A percentile compares a stretch with the other conserved stretches of the same genome.
phyloP scores from a whole-genome alignment of 2,329 filamentous ascomycete species.

The Xylariomycetidae sp. region DNA sequence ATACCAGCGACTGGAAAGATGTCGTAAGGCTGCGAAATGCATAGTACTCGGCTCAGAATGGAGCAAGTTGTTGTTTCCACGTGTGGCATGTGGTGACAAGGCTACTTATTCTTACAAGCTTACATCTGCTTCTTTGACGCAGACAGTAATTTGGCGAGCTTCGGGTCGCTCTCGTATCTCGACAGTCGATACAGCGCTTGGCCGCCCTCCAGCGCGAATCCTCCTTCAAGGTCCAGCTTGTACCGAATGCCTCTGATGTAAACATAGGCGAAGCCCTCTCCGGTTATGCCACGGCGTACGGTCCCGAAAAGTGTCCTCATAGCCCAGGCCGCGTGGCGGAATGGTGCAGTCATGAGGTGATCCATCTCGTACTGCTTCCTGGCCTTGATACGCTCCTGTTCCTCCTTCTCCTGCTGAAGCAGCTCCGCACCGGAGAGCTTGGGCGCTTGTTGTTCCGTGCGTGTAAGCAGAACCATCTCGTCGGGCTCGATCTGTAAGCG shows the following conservation, averaged over 20 bases:
- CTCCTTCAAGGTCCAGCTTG: conserved; percentile 52
- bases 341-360: conserved; percentile 52
- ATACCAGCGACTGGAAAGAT: too few species aligned
- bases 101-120: background rate
- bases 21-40: too few species aligned
- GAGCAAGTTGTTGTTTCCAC: too few species aligned
- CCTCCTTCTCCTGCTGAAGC: conserved; percentile 18
- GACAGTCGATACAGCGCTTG: conserved; percentile 52
- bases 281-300: conserved; percentile 45
- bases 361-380: conserved; percentile 46
- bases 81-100: too few species aligned
- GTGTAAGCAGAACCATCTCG: conserved; percentile 30
- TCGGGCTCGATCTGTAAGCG: conserved; percentile 33
- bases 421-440: conserved; percentile 20
- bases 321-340: conserved; percentile 42
- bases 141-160: conserved; percentile 7
- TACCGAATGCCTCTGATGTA: conserved; percentile 41
- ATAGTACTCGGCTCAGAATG: too few species aligned
- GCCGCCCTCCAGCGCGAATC: conserved; percentile 54
- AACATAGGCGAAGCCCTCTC: conserved; percentile 51
- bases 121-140: conserved; percentile 1
- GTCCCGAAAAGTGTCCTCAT: conserved; percentile 36
- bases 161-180: conserved; percentile 24
- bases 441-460: conserved; percentile 23
- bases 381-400: conserved; percentile 25